phyloP scores from a whole-genome alignment of 345 rosid genomes.

The Eucalyptus tenuipes region DNA sequence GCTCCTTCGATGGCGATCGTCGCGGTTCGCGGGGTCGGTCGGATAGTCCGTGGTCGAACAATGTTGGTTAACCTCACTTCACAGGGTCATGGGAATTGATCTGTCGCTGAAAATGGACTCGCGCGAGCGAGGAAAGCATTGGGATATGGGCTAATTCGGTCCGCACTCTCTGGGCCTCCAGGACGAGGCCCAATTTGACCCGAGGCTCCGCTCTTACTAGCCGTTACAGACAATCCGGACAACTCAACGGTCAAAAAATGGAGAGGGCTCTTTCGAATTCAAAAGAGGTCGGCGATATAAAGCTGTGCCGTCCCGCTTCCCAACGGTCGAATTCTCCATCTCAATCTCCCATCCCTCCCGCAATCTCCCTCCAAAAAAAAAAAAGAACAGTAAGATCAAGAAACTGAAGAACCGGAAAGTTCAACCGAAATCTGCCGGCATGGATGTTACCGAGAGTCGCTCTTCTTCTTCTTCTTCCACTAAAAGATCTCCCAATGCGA shows the following conservation, averaged over 20 bases:
- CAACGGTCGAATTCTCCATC: not conserved
- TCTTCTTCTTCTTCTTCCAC: not conserved
- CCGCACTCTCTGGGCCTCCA: not conserved
- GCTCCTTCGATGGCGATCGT: not conserved
- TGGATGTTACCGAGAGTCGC: not conserved
- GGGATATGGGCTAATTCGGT: not conserved
- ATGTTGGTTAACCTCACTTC: not conserved
- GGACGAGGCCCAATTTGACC: not conserved
- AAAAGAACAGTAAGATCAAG: not conserved
- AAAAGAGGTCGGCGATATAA: not conserved
- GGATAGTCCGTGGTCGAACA: not conserved
- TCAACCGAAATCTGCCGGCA: not conserved
- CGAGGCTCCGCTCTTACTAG: not conserved
- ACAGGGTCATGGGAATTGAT: not conserved
- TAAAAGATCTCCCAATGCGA: not conserved
- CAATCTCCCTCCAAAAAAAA: not conserved
- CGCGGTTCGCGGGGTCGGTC: rapidly evolving
- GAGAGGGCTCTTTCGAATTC: not conserved
- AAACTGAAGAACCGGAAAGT: not conserved
- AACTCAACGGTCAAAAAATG: not conserved
- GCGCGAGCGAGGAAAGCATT: not conserved
- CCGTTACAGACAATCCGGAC: not conserved
- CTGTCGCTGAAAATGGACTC: not conserved
- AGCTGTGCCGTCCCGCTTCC: not conserved
- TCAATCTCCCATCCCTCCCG: not conserved